A percentile compares a stretch with the other conserved stretches of the same genome.
Conservation (phyloP, 1,284 basidiomycete species). For the Xerocomus tenax region DNA sequence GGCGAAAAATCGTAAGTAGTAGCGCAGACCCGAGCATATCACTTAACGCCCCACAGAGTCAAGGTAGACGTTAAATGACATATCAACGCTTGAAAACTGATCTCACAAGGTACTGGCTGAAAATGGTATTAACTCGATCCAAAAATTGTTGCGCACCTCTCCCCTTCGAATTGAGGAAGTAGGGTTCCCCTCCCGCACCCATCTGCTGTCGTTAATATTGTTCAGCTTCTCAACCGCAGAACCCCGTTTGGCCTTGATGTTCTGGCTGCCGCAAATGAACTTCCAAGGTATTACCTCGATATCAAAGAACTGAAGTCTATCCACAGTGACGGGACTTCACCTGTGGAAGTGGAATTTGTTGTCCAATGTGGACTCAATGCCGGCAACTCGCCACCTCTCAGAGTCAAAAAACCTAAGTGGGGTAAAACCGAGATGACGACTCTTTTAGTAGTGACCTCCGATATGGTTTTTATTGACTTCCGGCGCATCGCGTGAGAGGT, state of each 20-base stretch:
- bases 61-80: constrained; percentile 36
- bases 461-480: constrained; percentile 64
- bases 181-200: constrained; percentile 12
- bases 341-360: constrained; percentile 53
- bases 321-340: constrained; percentile 38
- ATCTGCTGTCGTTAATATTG: constrained; percentile 3
- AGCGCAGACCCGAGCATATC: background rate
- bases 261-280: constrained; percentile 47
- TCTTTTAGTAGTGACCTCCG: constrained; percentile 66
- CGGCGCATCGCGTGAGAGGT: constrained; percentile 59
- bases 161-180: constrained; percentile 58
- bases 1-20: constrained; percentile 74
- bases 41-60: constrained; percentile 33
- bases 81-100: constrained; percentile 4
- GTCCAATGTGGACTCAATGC: constrained; percentile 48
- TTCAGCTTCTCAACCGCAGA: constrained; percentile 64
- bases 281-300: constrained; percentile 54
- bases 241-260: constrained; percentile 66
- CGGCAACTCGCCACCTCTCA: constrained; percentile 23
- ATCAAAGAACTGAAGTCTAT: constrained; percentile 41
- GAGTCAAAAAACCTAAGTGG: constrained; percentile 41
- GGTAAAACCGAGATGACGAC: constrained; percentile 51
- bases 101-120: constrained; percentile 58
- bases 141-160: constrained; percentile 46
- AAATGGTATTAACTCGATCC: constrained; percentile 58